phyloP scores from a whole-genome alignment of 164 flowering plant genomes.

The Kalanchoe fedtschenkoi region DNA sequence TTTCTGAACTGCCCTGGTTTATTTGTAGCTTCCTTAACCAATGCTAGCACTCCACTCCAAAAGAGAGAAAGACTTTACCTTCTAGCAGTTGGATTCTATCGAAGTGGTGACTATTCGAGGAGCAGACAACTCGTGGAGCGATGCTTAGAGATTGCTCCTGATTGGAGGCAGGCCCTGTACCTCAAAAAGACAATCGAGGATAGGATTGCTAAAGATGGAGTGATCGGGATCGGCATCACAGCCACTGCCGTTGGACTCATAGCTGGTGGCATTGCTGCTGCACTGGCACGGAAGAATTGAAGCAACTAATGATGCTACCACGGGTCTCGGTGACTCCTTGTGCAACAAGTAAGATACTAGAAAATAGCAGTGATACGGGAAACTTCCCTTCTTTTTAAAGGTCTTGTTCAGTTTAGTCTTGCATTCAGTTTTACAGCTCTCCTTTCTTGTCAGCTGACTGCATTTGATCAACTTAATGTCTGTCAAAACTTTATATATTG shows the following conservation, averaged over 20 bases:
- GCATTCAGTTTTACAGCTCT: too few relatives aligned
- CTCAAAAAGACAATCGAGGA: constrained; percentile 81
- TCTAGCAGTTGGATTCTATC: constrained; percentile 81
- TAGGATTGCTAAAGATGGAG: constrained; percentile 78
- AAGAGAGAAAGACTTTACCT: constrained; percentile 77
- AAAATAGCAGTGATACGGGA: too few relatives aligned
- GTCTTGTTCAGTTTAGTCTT: too few relatives aligned
- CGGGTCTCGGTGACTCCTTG: too few relatives aligned
- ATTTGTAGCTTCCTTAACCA: constrained; percentile 53
- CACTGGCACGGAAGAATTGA: constrained; percentile 59
- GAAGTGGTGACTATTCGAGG: constrained; percentile 66
- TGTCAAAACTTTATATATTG: too few relatives aligned
- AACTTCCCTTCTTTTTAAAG: too few relatives aligned
- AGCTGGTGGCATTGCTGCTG: constrained; percentile 73
- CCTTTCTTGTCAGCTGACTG: too few relatives aligned
- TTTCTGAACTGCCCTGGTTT: neutral
- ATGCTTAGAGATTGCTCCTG: constrained; percentile 89
- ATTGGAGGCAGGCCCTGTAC: constrained; percentile 76
- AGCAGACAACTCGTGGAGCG: constrained; percentile 60
- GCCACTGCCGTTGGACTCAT: constrained; percentile 78
- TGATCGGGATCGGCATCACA: constrained; percentile 89
- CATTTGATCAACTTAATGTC: too few relatives aligned
- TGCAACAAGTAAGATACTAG: too few relatives aligned
- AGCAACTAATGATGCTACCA: too few relatives aligned
- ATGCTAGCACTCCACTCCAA: constrained; percentile 34